Conservation (phyloP, 2,329 filamentous ascomycete species). For the Aspergillus texensis region DNA sequence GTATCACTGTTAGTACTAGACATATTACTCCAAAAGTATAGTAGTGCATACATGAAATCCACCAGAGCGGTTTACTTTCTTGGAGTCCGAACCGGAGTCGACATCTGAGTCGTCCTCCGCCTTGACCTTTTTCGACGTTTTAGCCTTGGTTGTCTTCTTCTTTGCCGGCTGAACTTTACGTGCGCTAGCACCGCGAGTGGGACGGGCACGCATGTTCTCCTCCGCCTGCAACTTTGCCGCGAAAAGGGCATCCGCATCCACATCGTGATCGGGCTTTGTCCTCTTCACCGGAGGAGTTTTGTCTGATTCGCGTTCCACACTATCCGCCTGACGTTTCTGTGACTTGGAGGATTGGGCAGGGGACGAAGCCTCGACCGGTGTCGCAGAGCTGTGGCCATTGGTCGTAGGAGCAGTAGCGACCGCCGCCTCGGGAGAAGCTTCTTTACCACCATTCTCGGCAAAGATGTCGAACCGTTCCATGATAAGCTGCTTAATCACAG, state of each 20-base stretch:
- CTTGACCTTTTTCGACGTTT: conserved; percentile 69
- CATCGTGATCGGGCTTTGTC: conserved; percentile 61
- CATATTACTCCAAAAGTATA: background rate
- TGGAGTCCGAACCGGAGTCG: conserved; percentile 62
- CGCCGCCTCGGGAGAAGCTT: conserved; percentile 32
- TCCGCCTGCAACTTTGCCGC: conserved; percentile 90
- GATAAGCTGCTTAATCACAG: conserved; percentile 71
- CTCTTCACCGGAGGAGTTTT: conserved; percentile 59
- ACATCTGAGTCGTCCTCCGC: conserved; percentile 79
- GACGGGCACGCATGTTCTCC: conserved; percentile 75
- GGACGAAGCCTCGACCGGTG: conserved; percentile 33
- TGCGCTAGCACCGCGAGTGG: conserved; percentile 72
- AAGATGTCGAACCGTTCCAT: conserved; percentile 74
- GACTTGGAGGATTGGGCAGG: conserved; percentile 38
- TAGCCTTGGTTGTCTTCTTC: conserved; percentile 59
- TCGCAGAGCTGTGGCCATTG: conserved; percentile 39
- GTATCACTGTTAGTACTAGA: conserved; percentile 8
- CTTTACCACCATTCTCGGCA: conserved; percentile 48
- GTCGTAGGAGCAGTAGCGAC: conserved; percentile 23
- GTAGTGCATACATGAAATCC: conserved; percentile 74
- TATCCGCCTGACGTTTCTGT: conserved; percentile 46
- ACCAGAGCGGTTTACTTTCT: conserved; percentile 74
- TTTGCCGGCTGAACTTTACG: conserved; percentile 63
- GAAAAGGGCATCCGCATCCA: conserved; percentile 81
- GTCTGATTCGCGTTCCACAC: conserved; percentile 39